Base-by-base conservation (phyloP, 2,329 filamentous ascomycete genomes). In the Aspergillus sergii region DNA sequence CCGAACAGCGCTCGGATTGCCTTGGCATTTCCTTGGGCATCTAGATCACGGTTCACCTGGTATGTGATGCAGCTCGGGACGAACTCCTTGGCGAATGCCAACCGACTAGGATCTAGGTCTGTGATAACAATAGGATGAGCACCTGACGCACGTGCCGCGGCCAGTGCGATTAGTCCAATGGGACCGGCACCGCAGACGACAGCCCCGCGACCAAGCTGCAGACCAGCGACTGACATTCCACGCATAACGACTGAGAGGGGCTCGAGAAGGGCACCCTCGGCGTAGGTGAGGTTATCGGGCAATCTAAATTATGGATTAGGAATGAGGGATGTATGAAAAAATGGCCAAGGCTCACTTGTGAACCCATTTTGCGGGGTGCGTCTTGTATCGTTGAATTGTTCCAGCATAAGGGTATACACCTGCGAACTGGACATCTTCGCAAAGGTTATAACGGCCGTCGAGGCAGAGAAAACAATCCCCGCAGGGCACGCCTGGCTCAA, bases 401-500 rank as follows among this genome's bases (percentile, higher is more conserved):
- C 88, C 88, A 60, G 82, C 76, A 68, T 88, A 82, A 0, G 87
- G 88, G 67, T 86, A 88, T 19, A 88, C 86, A 23, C 87, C 87
- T 0, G 85, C 79, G 68, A 90, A 90, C 54, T 82, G 78, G 4
- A 89, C 87, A 57, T 86, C 82, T 65, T 87, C 83, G 70, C 88
- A 90, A 7, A 89, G 83, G 68, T 89, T 89, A 68, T 89, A 89
- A 12, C 86, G 84, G 3, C 87, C 88, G 30, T 83, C 82, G 57
- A 75, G 75, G 71, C 88, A 90, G 21, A 87, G 79, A 68, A 85
- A 88, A 71, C 88, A 90, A 39, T 79, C 73, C 12, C 81, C 82
- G 69, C 89, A 91, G 0, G 89, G 86, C 1, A 89, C 85, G 23
- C 88, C 87, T 0, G 88, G 88, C 69, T 91, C 89, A 19, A 91